A percentile compares a stretch with the other conserved stretches of the same genome.
phyloP scores from a whole-genome alignment of 164 flowering plant species.

The Vitis rupestris region DNA sequence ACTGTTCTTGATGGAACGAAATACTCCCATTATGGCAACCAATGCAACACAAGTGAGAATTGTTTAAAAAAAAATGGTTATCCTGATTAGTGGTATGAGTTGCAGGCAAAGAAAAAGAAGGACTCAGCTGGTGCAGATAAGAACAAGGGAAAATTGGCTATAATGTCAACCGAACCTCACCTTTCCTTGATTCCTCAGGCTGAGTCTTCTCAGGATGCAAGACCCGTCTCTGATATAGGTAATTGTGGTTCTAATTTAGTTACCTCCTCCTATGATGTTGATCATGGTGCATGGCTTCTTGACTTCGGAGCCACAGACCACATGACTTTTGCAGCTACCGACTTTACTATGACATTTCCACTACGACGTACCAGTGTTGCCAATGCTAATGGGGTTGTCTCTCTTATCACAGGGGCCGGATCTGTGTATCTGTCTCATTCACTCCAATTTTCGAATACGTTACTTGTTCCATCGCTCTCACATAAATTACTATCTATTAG shows the following conservation, averaged over 20 bases:
- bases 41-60: slow-evolving; percentile 6
- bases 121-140: not conserved
- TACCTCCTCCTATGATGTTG: not conserved
- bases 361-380: slow-evolving; percentile 5
- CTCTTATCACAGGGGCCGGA: slow-evolving; percentile 4
- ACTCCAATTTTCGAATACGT: slow-evolving; percentile 1
- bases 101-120: slow-evolving; percentile 4
- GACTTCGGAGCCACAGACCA: slow-evolving; percentile 3
- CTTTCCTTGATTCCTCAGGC: not conserved
- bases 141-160: not conserved
- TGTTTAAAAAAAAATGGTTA: slow-evolving; percentile 10
- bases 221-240: not conserved
- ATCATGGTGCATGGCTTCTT: not conserved
- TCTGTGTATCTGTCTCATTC: slow-evolving; percentile 4
- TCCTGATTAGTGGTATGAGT: slow-evolving; percentile 10
- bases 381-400: slow-evolving; percentile 13
- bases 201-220: not conserved
- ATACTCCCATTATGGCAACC: slow-evolving; percentile 7
- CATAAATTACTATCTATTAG: slow-evolving; percentile 14
- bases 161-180: not conserved
- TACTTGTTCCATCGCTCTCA: not conserved
- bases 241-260: not conserved
- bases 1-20: slow-evolving; percentile 2
- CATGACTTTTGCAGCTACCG: slow-evolving; percentile 2
- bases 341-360: not conserved